Percentiles rank a stretch among this genome's conserved stretches.
These are phyloP conservation scores for Fusarium hostae DNA, from an alignment of 2,329 filamentous ascomycete genomes.

Conservation along the genomic window DNA sequence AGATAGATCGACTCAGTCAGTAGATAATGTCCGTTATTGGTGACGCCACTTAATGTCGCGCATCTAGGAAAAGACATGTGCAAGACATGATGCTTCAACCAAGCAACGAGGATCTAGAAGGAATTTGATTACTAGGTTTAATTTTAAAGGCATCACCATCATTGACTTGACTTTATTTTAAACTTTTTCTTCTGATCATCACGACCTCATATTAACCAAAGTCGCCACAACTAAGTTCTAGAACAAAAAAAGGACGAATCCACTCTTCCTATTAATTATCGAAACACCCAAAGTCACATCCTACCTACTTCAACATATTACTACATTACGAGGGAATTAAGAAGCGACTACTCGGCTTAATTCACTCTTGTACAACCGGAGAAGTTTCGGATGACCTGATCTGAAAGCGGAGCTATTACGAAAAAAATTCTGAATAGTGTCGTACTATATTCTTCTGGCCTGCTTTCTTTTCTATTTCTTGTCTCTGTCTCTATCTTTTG, in stretches of 20 bases:
- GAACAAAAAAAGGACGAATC: neutral
- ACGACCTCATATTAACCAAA: slow-evolving; percentile 1
- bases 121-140: neutral
- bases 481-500: neutral
- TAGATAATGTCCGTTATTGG: slow-evolving; percentile 33
- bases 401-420: slow-evolving; percentile 28
- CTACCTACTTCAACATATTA: neutral
- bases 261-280: neutral
- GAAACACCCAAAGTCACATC: slow-evolving; percentile 1
- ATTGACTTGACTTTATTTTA: neutral
- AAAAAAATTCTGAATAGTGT: neutral
- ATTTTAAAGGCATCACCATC: neutral
- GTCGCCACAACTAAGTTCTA: neutral
- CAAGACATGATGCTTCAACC: neutral
- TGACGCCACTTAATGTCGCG: slow-evolving; percentile 30
- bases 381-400: slow-evolving; percentile 34
- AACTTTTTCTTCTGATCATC: neutral
- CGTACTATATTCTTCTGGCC: neutral
- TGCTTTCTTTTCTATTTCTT: slow-evolving; percentile 10
- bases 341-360: neutral
- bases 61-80: slow-evolving; percentile 12
- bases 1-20: neutral
- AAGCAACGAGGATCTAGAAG: slow-evolving; percentile 2
- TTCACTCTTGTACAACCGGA: slow-evolving; percentile 13
- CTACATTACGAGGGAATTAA: neutral